Evolutionary conservation across 140 eudicot genomes (phyloP), one percentile per base, ranked within the genome.

Genomic region (Stevia rebaudiana): DNA sequence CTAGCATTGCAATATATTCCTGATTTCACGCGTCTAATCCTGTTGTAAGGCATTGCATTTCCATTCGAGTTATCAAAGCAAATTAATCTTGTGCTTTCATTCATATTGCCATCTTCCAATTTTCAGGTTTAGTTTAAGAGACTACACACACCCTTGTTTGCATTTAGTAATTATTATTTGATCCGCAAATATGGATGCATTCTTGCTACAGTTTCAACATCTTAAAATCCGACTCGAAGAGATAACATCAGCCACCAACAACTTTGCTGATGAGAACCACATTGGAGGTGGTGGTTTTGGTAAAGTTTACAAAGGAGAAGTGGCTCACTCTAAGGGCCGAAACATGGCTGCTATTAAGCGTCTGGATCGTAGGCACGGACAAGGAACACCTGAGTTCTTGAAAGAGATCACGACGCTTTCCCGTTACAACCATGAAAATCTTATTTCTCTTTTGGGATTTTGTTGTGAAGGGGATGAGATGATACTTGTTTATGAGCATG

Each of bases 221-320:
- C 74, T 69, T 57, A 25, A 12, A 69, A 31, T 56, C 18, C 48
- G 31, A 41, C 36, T 43, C 7, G 37, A 43, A 15, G 74, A 69
- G 1, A 69, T 69, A 41, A 57, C 36, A 21, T 17, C 3, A 58
- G 58, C 67, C 59, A 69, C 74, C 15, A n/a, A 42, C 15, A 19
- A 30, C 16, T 69, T 69, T 22, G 12, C 9, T n/a, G 31, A 42
- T 10, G 5, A 33, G 2, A 46, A 70, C 2, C 8, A 19, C 8
- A 70, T 58, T 4, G 75, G 68, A 44, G 5, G 0, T 7, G 75
- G 75, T 35, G 75, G 75, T 6, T 70, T 59, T 6, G 75, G 75
- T 15, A 22, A 36, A 8, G 76, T 70, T 0, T 37, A 70, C 4
- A 15, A n/a, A 23, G 76, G 76, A 33, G 35, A 6, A 30, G 8